Base-by-base conservation (phyloP, 2,329 filamentous ascomycete genomes). In the Xylaria multiplex region DNA sequence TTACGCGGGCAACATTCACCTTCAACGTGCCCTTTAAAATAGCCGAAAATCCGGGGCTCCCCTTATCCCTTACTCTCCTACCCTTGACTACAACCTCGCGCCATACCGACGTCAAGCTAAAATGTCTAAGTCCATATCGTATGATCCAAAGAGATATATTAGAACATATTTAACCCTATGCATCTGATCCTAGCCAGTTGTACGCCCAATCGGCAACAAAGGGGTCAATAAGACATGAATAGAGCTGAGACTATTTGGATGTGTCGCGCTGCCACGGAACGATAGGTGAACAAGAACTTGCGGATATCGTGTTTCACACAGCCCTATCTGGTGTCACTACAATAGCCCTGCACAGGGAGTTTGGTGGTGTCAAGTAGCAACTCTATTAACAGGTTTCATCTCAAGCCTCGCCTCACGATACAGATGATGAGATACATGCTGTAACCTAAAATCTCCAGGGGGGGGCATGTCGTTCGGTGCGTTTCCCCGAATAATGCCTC, bases 401-500 rank as follows among this genome's bases (percentile, higher is more conserved):
- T 7, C 19, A n/a, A 37, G 37, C 24, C 22, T 57, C 14, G 53
- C 53, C 4, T 56, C 14, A 56, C 24, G 14, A 45, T 56, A 45
- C 24, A 11, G 37, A 24, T 14, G 37, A 60, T 50, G 24, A 42
- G 19, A 40, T 32, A 6, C 24, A 19, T 9, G 48, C 32, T 58
- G 32, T 8, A 19, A 14, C n/a, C 7, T n/a, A 24, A 32, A 22
- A 56, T 65, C 19, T 30, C 22, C 43, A 35, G 24, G 40, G 16
- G 40, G 16, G 54, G 37, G 9, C 9, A 59, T 32, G 11, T 54
- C 24, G 49, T 56, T 37, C 45, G 43, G 35, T 8, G 16, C 45
- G 32, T 45, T 30, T 53, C 30, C 57, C 40, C 40, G 16, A 32
- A 64, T 6, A 22, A n/a, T 24, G 56, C 35, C 40, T 49, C 30